Conservation (phyloP, 331 rosid species). For the Rosa hybrid region DNA sequence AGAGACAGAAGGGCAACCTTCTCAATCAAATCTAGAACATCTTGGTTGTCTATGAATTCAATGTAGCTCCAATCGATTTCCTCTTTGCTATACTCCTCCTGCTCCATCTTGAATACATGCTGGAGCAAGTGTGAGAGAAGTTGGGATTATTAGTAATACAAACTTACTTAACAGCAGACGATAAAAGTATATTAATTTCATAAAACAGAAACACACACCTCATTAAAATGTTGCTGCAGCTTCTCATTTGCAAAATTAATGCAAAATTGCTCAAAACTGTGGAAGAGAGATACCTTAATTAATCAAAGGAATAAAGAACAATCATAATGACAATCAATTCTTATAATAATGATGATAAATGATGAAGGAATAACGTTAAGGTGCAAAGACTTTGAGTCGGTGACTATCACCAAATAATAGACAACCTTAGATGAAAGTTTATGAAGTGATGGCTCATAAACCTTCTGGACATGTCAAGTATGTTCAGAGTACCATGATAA, state of each 20-base stretch:
- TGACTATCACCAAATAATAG: conserved; percentile 8
- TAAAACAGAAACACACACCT: conserved; percentile 48
- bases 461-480: not conserved
- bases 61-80: conserved; percentile 98
- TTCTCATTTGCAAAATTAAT: conserved; percentile 98
- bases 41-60: conserved; percentile 97
- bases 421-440: not conserved
- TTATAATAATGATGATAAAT: conserved; percentile 3
- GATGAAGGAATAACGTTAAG: not conserved
- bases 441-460: not conserved
- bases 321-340: conserved; percentile 13
- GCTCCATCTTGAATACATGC: conserved; percentile 99
- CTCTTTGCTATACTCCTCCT: conserved; percentile 95
- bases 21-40: conserved; percentile 95
- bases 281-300: conserved; percentile 24
- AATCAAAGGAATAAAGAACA: conserved; percentile 24
- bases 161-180: not conserved
- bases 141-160: conserved; percentile 1
- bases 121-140: conserved; percentile 42
- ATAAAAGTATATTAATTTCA: not conserved
- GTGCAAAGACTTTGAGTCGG: not conserved
- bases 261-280: conserved; percentile 99
- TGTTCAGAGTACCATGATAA: conserved; percentile 10
- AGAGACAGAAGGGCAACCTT: conserved; percentile 54
- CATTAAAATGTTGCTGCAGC: conserved; percentile 97